Base-by-base conservation (phyloP, 73 alveolate genomes). In the Symbiodinium pilosum region DNA sequence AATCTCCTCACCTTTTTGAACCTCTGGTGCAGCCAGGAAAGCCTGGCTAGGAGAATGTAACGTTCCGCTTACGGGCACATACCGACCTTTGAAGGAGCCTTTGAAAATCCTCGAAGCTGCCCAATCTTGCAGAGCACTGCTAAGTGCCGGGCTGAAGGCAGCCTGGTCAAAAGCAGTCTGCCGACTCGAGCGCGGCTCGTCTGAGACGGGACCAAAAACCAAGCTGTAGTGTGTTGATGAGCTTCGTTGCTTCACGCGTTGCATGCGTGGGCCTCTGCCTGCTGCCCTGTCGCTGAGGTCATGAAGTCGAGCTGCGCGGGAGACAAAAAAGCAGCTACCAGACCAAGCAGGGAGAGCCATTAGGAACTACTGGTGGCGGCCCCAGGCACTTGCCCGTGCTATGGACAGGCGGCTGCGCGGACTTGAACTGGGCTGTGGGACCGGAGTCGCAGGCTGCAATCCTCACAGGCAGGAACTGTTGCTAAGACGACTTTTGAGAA, bases 381-480 rank as follows among this genome's bases (percentile, higher is more conserved):
- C n/a, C n/a, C n/a, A n/a, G n/a, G n/a, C n/a, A n/a, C n/a, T n/a
- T n/a, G n/a, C n/a, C 21, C 59, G 14, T 47, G 59, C 6, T 14
- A 47, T 6, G 6, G 59, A 12, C 75, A 84, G 97, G 97, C 97
- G 54, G 43, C 88, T 69, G 6, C 44, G 81, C 26, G 97, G 89
- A 4, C 43, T 91, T 11, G 97, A 91, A 52, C 54, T 91, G 87
- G 97, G 97, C n/a, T 91, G 97, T n/a, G 97, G 97, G 43, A 91
- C 97, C 51, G 97, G 97, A 69, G 97, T 91, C 21, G 97, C 97
- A 89, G 95, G 95, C 43, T 42, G 73, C 8, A 30, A 28, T 36
- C 14, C n/a, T n/a, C n/a, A n/a, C n/a, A n/a, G n/a, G n/a, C n/a
- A n/a, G n/a, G n/a, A n/a, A n/a, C n/a, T n/a, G n/a, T n/a, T n/a